These are phyloP conservation scores for Orobanche coerulescens DNA, from an alignment of 257 asterid species.

Conservation along the genomic window DNA sequence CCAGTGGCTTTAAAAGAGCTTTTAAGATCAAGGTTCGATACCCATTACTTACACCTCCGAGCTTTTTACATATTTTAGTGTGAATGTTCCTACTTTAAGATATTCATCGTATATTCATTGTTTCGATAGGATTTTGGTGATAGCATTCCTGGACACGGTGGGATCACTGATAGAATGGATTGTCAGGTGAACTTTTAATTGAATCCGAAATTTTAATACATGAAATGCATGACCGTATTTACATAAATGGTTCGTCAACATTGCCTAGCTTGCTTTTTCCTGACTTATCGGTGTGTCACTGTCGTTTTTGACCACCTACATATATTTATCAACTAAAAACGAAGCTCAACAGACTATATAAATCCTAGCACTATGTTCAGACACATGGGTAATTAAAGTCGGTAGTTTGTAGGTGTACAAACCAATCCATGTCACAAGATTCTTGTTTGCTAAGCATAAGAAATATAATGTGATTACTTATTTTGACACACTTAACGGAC, in stretches of 20 bases:
- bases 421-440: no score
- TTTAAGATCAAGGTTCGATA: constrained; percentile 63
- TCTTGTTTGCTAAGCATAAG: no score
- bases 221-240: background rate
- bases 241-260: background rate
- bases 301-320: background rate
- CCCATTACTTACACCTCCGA: background rate
- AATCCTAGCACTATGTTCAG: background rate
- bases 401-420: background rate
- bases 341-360: background rate
- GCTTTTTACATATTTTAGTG: background rate
- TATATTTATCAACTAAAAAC: no score
- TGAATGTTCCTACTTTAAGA: background rate
- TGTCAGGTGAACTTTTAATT: constrained; percentile 53
- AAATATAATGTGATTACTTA: no score
- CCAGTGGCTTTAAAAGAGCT: constrained; percentile 89
- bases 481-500: no score
- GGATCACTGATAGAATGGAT: constrained; percentile 90
- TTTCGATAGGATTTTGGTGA: constrained; percentile 71
- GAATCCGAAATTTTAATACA: background rate
- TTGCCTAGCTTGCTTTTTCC: background rate
- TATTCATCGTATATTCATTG: background rate
- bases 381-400: background rate
- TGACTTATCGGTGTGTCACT: background rate
- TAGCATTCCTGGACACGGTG: constrained; percentile 95